Base-by-base conservation (phyloP, 768 basidiomycete genomes). In the Pleurotus platypus region DNA sequence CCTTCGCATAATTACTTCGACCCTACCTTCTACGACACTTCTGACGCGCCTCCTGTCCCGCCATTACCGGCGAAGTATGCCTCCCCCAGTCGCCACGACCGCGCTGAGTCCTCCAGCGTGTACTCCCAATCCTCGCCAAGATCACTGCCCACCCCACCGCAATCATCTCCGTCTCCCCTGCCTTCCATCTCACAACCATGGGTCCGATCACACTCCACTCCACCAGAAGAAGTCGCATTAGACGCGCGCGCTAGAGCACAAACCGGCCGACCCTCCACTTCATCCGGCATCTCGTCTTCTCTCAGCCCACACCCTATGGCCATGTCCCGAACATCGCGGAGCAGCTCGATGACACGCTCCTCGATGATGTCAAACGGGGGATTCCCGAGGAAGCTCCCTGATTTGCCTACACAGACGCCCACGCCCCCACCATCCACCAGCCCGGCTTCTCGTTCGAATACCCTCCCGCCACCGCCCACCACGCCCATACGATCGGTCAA, bases 1-100 rank as follows among this genome's bases (percentile, higher is more conserved):
- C 81, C 81, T 11, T 76, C 80, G 0, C 78, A 77, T 60, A 70
- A 63, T 1, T 75, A 77, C 57, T 62, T 76, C 56, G 75, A 78
- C 58, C 75, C 78, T 4, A 68, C 72, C 4, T 79, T 72, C 60
- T 75, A 77, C 55, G 60, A 59, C 56, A 66, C 61, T 5, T 59
- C 67, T 20, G 57, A 69, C 12, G 58, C 67, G 11, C 75, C 74
- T 0, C 74, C 78, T 1, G 74, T 76, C 5, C 75, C 75, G 18
- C 64, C 66, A 18, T 63, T 76, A 20, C 78, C 78, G 7, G 47
- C 67, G 4, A 70, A 67, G 47, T 68, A 70, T 54, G 39, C 51
- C 42, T 54, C 51, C 20, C n/a, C 26, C 39, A 40, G 24, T n/a
- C 51, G 51, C 18, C 37, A 30, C 6, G 26, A 24, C 11, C n/a